Evolutionary conservation across 306 rosid species (phyloP).

Genomic region (Quercus variabilis): DNA sequence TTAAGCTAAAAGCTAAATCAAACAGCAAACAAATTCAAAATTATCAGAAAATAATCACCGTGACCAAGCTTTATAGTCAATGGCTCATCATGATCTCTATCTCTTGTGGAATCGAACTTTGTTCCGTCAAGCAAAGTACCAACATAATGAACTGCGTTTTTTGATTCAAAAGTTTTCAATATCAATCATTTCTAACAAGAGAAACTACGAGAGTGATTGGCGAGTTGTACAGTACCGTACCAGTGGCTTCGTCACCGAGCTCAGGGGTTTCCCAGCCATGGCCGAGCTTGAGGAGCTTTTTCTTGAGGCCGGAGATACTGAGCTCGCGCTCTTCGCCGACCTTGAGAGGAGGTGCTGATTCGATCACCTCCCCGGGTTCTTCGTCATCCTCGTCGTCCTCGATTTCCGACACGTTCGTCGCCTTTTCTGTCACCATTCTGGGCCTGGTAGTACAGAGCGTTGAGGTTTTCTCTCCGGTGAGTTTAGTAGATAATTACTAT

Average conservation of each 20-base stretch:
- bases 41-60: slow-evolving; percentile 17
- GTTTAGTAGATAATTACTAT: neutral
- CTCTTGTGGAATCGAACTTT: slow-evolving; percentile 50
- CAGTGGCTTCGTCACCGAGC: slow-evolving; percentile 52
- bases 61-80: slow-evolving; percentile 48
- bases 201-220: neutral
- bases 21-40: neutral
- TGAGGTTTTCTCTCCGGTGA: neutral
- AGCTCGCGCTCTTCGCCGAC: slow-evolving; percentile 67
- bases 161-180: neutral
- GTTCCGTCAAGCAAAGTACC: slow-evolving; percentile 49
- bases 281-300: slow-evolving; percentile 60
- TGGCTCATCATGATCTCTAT: slow-evolving; percentile 27
- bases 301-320: slow-evolving; percentile 28
- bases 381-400: slow-evolving; percentile 46
- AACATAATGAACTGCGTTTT: slow-evolving; percentile 53
- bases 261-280: slow-evolving; percentile 60
- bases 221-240: slow-evolving; percentile 35
- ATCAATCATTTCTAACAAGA: neutral
- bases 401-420: slow-evolving; percentile 32
- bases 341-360: slow-evolving; percentile 64
- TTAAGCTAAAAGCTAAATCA: neutral
- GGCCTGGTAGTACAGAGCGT: neutral
- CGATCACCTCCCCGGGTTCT: slow-evolving; percentile 76
- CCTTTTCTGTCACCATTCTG: slow-evolving; percentile 31